Percentiles rank a stretch among this genome's conserved stretches.
Evolutionary conservation across 257 asterid species (phyloP).

Genomic region (Marsdenia floribunda): DNA sequence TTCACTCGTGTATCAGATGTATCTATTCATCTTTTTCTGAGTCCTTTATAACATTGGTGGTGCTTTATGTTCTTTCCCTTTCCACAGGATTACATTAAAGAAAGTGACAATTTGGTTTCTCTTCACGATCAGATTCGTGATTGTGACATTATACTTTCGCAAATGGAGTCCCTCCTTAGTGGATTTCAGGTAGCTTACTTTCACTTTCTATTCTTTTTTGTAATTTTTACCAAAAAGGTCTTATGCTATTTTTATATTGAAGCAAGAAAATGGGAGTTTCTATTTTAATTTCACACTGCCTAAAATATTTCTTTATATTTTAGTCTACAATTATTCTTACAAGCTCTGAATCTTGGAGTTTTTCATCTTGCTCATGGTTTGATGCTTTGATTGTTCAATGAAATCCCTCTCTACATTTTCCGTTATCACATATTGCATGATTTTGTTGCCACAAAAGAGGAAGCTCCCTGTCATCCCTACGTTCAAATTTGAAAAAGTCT

Average conservation of each 20-base stretch:
- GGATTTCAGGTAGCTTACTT: slow-evolving; percentile 78
- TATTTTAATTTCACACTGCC: background rate
- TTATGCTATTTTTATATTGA: background rate
- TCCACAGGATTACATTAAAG: slow-evolving; percentile 88
- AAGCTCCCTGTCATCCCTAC: background rate
- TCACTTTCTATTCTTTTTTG: slow-evolving; percentile 8
- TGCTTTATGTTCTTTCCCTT: background rate
- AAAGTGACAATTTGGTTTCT: slow-evolving; percentile 93
- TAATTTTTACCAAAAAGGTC: background rate
- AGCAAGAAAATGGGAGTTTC: background rate
- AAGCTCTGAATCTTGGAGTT: background rate
- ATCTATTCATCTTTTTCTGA: background rate
- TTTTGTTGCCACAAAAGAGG: background rate
- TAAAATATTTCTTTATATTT: no score
- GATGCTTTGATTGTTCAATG: background rate
- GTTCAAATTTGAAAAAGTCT: background rate
- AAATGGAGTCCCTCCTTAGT: slow-evolving; percentile 90
- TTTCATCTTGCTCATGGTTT: background rate
- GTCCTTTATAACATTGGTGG: background rate
- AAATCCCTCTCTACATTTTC: background rate
- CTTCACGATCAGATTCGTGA: slow-evolving; percentile 96
- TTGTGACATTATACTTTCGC: slow-evolving; percentile 85
- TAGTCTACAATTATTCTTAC: background rate
- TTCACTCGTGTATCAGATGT: background rate
- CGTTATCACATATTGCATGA: background rate